Evolutionary conservation across 73 alveolate species (phyloP).

Genomic region (Tetrahymena borealis): DNA sequence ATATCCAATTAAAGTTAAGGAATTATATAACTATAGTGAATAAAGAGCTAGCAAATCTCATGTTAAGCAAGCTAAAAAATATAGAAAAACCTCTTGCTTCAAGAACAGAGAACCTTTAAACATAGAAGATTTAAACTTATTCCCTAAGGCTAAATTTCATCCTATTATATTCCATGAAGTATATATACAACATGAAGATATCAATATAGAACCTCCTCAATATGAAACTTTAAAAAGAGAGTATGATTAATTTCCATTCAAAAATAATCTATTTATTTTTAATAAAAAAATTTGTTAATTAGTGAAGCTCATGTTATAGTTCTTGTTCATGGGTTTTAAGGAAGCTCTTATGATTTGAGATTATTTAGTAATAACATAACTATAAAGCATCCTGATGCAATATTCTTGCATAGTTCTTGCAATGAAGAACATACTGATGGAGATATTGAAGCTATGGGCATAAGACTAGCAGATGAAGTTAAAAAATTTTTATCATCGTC

Average conservation of each 20-base stretch:
- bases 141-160: slow-evolving; percentile 51
- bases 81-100: slow-evolving; percentile 40
- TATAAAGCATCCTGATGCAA: slow-evolving; percentile 78
- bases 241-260: background rate
- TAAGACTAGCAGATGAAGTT: slow-evolving; percentile 86
- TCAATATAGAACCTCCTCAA: background rate
- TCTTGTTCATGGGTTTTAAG: slow-evolving; percentile 97
- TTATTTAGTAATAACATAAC: slow-evolving; percentile 84
- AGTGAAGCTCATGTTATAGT: slow-evolving; percentile 87
- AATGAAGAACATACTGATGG: slow-evolving; percentile 93
- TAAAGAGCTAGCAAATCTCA: slow-evolving; percentile 38
- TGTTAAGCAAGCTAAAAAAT: slow-evolving; percentile 33
- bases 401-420: slow-evolving; percentile 72
- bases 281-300: background rate
- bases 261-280: background rate
- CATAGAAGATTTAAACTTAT: slow-evolving; percentile 48
- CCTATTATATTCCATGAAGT: slow-evolving; percentile 72
- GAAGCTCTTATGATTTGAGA: slow-evolving; percentile 92
- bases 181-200: slow-evolving; percentile 33
- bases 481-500: slow-evolving; percentile 6
- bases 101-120: slow-evolving; percentile 36
- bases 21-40: slow-evolving; percentile 49
- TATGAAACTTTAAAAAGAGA: slow-evolving; percentile 12
- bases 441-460: slow-evolving; percentile 88
- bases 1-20: slow-evolving; percentile 40